Evolutionary conservation across 306 rosid species (phyloP).

Genomic region (Albizia julibrissin): DNA sequence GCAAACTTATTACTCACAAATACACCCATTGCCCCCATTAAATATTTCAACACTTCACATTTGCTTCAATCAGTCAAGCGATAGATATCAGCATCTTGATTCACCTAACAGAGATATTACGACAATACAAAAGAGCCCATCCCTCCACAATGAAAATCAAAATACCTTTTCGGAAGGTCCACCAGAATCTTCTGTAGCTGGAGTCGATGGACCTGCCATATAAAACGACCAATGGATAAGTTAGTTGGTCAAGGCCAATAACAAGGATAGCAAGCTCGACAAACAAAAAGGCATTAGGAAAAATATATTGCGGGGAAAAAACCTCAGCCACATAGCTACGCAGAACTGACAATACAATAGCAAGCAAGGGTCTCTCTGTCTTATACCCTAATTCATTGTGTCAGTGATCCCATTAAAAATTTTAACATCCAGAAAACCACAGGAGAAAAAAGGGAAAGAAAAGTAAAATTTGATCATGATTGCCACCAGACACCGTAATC

Average conservation of each 20-base stretch:
- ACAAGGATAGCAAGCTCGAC: background rate
- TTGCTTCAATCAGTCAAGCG: slow-evolving; percentile 20
- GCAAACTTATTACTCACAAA: background rate
- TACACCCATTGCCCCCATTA: background rate
- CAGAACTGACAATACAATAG: background rate
- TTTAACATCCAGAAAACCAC: background rate
- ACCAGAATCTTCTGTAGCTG: slow-evolving; percentile 50
- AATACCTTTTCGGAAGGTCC: slow-evolving; percentile 72
- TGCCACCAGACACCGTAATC: background rate
- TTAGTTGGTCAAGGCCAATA: slow-evolving; percentile 10
- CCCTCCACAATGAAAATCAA: background rate
- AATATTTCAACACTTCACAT: background rate
- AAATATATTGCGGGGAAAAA: too few species aligned
- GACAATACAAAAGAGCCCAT: background rate
- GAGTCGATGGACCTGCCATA: slow-evolving; percentile 58
- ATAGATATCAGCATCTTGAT: slow-evolving; percentile 8
- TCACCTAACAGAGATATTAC: background rate
- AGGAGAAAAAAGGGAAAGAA: background rate
- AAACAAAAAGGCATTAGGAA: background rate
- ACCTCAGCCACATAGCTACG: background rate
- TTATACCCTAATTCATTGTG: background rate
- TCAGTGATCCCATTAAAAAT: background rate
- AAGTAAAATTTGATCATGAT: background rate
- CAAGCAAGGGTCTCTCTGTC: background rate
- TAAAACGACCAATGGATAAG: slow-evolving; percentile 23